These are phyloP conservation scores for Lentinula guzmanii DNA, from an alignment of 768 basidiomycete genomes.

Conservation along the genomic window DNA sequence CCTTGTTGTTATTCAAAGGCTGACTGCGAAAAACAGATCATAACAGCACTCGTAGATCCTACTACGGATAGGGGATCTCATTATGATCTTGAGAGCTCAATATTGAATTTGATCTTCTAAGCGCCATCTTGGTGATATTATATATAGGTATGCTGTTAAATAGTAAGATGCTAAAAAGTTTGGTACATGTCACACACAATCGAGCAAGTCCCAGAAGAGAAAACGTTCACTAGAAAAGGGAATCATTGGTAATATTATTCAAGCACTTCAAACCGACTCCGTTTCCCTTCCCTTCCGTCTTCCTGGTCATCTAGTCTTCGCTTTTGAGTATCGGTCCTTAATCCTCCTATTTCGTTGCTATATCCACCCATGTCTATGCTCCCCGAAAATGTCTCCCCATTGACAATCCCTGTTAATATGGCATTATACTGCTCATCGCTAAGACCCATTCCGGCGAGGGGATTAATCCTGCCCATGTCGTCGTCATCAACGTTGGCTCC, in stretches of 20 bases:
- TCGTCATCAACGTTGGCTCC: conserved; percentile 26
- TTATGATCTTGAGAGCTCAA: background rate
- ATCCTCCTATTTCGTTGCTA: conserved; percentile 11
- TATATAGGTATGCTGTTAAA: too few relatives aligned
- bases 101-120: background rate
- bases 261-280: conserved; percentile 55
- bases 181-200: background rate
- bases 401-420: conserved; percentile 71
- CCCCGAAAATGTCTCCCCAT: conserved; percentile 52
- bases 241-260: conserved; percentile 29
- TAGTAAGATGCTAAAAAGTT: background rate
- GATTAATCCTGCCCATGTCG: conserved; percentile 64
- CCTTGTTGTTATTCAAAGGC: background rate
- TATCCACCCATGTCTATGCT: conserved; percentile 22
- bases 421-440: conserved; percentile 83
- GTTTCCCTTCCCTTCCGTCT: conserved; percentile 43
- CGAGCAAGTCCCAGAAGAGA: background rate
- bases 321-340: conserved; percentile 15
- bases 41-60: background rate
- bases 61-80: background rate
- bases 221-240: too few relatives aligned
- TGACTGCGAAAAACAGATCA: background rate
- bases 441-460: conserved; percentile 82
- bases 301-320: conserved; percentile 25
- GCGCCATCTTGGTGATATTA: too few relatives aligned